Evolutionary conservation across 192 early-diverging fungal genomes (phyloP), one percentile per base, ranked within the genome.

Genomic region (Coemansia sp.): DNA sequence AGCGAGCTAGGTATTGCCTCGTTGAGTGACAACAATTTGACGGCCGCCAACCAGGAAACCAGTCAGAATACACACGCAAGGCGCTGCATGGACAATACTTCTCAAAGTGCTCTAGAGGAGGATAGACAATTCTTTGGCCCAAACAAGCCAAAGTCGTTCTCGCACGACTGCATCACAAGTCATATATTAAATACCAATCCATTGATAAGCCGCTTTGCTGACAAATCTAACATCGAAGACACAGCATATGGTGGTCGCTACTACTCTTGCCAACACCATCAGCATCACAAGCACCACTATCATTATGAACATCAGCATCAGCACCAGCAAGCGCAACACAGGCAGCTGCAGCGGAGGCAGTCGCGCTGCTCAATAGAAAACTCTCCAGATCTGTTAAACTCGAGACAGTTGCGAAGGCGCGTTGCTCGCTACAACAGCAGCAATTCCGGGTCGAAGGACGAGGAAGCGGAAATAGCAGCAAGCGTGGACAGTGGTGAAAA

Each of bases 361-460:
- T 14, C 22, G 51, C 51, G 22, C 14, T 54, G 51, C 25, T 54
- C 51, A 22, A 12, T 22, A 54, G 51, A 54, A 14, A 67, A 76
- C 38, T 72, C 79, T 5, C 79, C 79, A 0, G 79, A 81, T 32
- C 12, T 81, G 64, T 59, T 81, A 16, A 81, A 81, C 61, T 81
- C 79, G 43, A 66, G 79, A 19, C 79, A 76, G 61, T 64, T 81
- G 39, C 70, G 79, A 45, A 58, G 79, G 8, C 79, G 68, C 2
- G 67, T 76, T 8, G 79, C 79, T 7, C 70, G 79, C 16, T 76
- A 68, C 60, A 62, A 55, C 19, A 45, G 60, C 20, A 64, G n/a
- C 49, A 37, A 69, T 39, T 22, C 56, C 20, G 49, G 19, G 49
- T 32, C 25, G 38, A 63, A 10, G 20, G 25, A 37, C 5, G 57